Conservation (phyloP, 108 stramenopile genomes). For the Cyclotella kingstonii region DNA sequence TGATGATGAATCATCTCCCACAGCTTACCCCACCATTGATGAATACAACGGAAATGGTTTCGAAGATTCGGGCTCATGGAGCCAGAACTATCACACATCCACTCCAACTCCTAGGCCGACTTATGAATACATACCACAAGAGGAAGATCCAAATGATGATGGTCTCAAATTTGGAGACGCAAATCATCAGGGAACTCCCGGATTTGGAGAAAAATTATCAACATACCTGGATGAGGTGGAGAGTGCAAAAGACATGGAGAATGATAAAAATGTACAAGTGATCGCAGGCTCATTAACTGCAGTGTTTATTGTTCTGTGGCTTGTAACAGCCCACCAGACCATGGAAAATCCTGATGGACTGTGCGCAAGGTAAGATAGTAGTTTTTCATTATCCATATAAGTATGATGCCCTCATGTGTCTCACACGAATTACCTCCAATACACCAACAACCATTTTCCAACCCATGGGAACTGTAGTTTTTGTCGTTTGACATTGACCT, state of each 20-base stretch:
- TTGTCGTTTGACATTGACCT: slow-evolving; percentile 33
- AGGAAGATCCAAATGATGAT: slow-evolving; percentile 3
- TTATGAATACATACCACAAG: slow-evolving; percentile 1
- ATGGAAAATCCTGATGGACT: slow-evolving; percentile 49
- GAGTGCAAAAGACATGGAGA: slow-evolving; percentile 28
- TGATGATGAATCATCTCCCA: background rate
- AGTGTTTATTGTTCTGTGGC: slow-evolving; percentile 15
- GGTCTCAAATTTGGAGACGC: slow-evolving; percentile 1
- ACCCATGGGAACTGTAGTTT: background rate
- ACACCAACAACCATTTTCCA: background rate
- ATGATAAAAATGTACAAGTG: slow-evolving; percentile 37
- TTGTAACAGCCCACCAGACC: slow-evolving; percentile 26
- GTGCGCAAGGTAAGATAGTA: slow-evolving; percentile 32
- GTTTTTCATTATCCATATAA: background rate
- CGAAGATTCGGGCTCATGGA: background rate
- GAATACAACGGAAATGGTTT: background rate
- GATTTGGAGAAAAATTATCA: slow-evolving; percentile 15
- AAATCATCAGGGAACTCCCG: slow-evolving; percentile 5
- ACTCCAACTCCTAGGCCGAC: slow-evolving; percentile 11
- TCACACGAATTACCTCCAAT: background rate
- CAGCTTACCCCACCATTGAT: background rate
- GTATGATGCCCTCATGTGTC: background rate
- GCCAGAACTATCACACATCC: background rate
- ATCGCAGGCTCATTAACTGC: slow-evolving; percentile 26
- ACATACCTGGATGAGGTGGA: slow-evolving; percentile 34